phyloP scores from a whole-genome alignment of 768 basidiomycete genomes.

The Termitomyces sp. region DNA sequence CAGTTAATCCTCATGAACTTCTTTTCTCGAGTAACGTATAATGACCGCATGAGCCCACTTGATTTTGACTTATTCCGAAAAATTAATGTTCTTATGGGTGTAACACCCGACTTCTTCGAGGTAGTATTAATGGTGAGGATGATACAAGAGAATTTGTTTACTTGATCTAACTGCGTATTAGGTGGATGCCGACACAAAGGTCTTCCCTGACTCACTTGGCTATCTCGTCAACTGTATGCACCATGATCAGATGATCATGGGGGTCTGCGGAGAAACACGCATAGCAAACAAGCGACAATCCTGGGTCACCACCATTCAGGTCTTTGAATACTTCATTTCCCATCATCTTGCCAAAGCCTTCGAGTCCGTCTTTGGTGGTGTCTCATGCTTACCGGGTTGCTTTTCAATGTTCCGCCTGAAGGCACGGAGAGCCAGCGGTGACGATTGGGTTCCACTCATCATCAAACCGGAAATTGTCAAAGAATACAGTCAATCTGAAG shows the following conservation, averaged over 20 bases:
- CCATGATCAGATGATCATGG: conserved; percentile 98
- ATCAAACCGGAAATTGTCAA: conserved; percentile 96
- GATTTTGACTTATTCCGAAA: conserved; percentile 99
- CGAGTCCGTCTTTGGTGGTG: conserved; percentile 98
- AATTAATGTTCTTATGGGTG: conserved; percentile 95
- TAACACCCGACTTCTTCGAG: conserved; percentile 98
- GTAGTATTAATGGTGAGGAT: conserved; percentile 88
- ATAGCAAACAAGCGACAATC: conserved; percentile 98
- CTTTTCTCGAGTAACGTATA: conserved; percentile 98
- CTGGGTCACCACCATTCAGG: conserved; percentile 98
- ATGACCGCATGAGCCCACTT: conserved; percentile 96
- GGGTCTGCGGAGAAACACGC: conserved; percentile 96
- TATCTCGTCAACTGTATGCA: conserved; percentile 98
- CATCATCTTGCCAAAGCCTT: conserved; percentile 98
- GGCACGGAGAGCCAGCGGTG: conserved; percentile 80
- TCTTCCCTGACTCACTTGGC: conserved; percentile 85
- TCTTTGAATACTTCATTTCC: conserved; percentile 98
- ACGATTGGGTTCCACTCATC: conserved; percentile 97
- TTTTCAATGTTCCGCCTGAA: conserved; percentile 99
- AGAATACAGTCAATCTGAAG: conserved; percentile 93
- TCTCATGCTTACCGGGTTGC: conserved; percentile 98
- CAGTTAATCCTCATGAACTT: conserved; percentile 99
- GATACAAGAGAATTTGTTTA: neutral
- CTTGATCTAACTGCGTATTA: conserved; percentile 28
- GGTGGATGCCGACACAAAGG: conserved; percentile 99